A percentile compares a stretch with the other conserved stretches of the same genome.
These are phyloP conservation scores for Sinapis alba DNA, from an alignment of 441 rosid genomes.

Conservation along the genomic window DNA sequence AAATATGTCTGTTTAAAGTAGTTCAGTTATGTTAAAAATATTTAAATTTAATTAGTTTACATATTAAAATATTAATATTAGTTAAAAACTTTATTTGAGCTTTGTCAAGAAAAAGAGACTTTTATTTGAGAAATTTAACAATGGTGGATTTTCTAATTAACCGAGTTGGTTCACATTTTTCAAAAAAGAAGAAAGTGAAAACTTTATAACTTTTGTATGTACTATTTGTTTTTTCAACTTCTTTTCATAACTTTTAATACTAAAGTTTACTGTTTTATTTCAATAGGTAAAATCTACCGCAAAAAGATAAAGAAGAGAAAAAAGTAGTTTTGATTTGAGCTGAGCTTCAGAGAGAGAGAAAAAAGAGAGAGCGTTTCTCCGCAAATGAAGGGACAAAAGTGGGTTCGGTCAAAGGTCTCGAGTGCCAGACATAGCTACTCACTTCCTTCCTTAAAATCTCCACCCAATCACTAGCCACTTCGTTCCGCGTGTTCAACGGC, in stretches of 20 bases:
- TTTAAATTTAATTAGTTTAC: not conserved
- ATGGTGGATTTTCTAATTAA: not conserved
- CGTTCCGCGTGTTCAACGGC: not conserved
- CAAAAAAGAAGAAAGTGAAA: not conserved
- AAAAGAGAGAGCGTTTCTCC: conserved; percentile 24
- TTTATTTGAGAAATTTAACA: not conserved
- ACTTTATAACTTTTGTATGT: not conserved
- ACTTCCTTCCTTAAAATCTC: conserved; percentile 4
- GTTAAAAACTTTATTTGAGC: no score
- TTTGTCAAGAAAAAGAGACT: not conserved
- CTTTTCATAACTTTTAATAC: not conserved
- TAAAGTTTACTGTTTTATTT: conserved; percentile 5
- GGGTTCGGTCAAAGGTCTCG: conserved; percentile 28
- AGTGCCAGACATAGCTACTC: conserved; percentile 10
- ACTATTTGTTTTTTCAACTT: not conserved
- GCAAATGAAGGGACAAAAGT: conserved; percentile 34
- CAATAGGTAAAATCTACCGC: not conserved
- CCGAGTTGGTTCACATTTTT: not conserved
- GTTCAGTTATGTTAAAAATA: not conserved
- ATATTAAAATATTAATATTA: not conserved
- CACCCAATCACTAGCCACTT: not conserved
- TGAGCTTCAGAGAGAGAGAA: not conserved
- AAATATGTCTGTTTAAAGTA: not conserved
- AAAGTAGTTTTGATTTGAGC: no score
- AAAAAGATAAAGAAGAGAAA: not conserved